Conservation (phyloP, 2,329 filamentous ascomycete species). For the Periconia sp. region DNA sequence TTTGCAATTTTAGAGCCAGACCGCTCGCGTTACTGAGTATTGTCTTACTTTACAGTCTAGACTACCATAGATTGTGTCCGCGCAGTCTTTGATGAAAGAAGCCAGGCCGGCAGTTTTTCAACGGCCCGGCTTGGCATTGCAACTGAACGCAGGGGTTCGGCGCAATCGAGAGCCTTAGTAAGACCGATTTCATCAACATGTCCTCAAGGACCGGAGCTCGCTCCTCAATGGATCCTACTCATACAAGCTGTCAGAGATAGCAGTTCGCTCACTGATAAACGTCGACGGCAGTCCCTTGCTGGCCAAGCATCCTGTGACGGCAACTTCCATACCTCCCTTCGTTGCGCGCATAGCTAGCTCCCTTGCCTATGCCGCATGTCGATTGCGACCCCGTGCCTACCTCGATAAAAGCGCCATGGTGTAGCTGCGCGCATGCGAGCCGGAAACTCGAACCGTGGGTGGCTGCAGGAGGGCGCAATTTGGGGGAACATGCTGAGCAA, state of each 20-base stretch:
- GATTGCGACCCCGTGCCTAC: conserved; percentile 11
- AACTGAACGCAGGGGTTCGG: background rate
- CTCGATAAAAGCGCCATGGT: conserved; percentile 27
- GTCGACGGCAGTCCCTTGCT: no score
- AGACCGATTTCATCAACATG: conserved; percentile 8
- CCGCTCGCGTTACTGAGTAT: no score
- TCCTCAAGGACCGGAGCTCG: conserved; percentile 2
- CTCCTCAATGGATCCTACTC: no score
- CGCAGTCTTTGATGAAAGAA: background rate
- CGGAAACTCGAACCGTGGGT: conserved; percentile 27
- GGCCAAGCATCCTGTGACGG: background rate
- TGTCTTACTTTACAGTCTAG: no score
- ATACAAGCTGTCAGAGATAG: no score
- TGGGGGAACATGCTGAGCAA: conserved; percentile 44
- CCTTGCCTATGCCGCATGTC: conserved; percentile 22
- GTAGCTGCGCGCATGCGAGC: conserved; percentile 31
- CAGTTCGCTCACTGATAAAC: no score
- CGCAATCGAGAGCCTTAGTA: background rate
- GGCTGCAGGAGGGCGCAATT: conserved; percentile 32
- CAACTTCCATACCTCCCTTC: background rate
- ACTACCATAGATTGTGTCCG: background rate
- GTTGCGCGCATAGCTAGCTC: conserved; percentile 11
- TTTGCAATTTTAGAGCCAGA: no score
- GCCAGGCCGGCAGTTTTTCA: background rate
- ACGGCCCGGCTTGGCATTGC: background rate